Evolutionary conservation across 495 filamentous ascomycete genomes (phyloP).

Genomic region (Xylaria curta): DNA sequence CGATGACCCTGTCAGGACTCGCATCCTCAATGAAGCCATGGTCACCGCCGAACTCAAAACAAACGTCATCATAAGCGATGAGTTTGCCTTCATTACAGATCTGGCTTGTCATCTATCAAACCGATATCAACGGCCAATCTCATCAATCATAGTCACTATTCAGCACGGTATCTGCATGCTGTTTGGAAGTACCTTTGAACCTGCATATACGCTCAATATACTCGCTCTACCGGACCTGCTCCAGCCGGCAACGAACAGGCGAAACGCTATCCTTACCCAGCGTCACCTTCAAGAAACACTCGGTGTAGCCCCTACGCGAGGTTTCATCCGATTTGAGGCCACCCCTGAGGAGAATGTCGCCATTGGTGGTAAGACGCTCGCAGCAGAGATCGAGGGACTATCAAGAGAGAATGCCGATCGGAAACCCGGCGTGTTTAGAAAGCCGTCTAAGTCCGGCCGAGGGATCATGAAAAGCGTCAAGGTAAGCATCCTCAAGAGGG

Average conservation of each 20-base stretch:
- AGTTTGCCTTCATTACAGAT: constrained; percentile 72
- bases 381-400: constrained; percentile 69
- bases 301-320: constrained; percentile 65
- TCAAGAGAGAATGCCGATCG: constrained; percentile 36
- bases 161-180: constrained; percentile 77
- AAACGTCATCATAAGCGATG: constrained; percentile 62
- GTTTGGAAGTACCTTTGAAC: constrained; percentile 75
- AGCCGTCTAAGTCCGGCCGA: constrained; percentile 34
- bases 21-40: constrained; percentile 68
- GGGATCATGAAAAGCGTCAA: constrained; percentile 37
- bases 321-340: constrained; percentile 73
- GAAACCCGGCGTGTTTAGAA: constrained; percentile 34
- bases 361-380: constrained; percentile 69
- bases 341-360: constrained; percentile 74
- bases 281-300: constrained; percentile 70
- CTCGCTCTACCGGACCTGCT: constrained; percentile 71
- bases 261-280: constrained; percentile 79
- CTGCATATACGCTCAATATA: constrained; percentile 81
- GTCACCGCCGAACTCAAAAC: constrained; percentile 82
- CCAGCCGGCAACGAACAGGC: constrained; percentile 78
- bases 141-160: constrained; percentile 73
- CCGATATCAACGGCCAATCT: constrained; percentile 74
- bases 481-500: constrained; percentile 27
- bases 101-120: constrained; percentile 72
- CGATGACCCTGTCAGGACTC: constrained; percentile 56